Percentiles rank a stretch among this genome's conserved stretches.
phyloP scores from a whole-genome alignment of 257 asterid species.

The Solanum arcanum region DNA sequence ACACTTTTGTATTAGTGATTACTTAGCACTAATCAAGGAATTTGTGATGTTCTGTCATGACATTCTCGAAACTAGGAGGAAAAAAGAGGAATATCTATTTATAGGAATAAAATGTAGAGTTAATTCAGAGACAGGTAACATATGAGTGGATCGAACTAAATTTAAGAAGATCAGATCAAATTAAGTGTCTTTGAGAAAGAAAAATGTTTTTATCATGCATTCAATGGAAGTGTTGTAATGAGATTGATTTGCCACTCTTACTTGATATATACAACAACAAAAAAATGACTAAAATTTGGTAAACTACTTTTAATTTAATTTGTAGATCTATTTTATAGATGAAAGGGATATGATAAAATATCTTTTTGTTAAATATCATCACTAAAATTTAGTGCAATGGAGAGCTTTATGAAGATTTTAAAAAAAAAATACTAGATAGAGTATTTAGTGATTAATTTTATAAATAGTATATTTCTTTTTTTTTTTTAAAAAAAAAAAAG shows the following conservation, averaged over 20 bases:
- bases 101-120: background rate
- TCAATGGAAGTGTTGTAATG: too few relatives aligned
- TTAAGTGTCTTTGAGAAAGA: background rate
- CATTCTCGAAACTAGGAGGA: background rate
- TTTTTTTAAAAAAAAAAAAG: background rate
- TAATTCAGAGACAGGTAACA: background rate
- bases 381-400: background rate
- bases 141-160: too few relatives aligned
- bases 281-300: background rate
- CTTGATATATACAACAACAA: background rate
- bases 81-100: background rate
- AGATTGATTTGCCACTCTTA: background rate
- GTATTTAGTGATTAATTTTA: background rate
- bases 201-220: too few relatives aligned
- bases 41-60: background rate
- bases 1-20: background rate
- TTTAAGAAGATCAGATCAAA: rapidly evolving
- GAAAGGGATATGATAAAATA: background rate
- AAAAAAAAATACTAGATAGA: background rate
- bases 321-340: background rate
- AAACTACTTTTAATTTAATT: background rate
- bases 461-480: background rate
- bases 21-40: background rate
- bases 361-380: background rate
- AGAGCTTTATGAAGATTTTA: background rate